phyloP scores from a whole-genome alignment of 1,284 basidiomycete genomes.

The Fomitopsis betulina region DNA sequence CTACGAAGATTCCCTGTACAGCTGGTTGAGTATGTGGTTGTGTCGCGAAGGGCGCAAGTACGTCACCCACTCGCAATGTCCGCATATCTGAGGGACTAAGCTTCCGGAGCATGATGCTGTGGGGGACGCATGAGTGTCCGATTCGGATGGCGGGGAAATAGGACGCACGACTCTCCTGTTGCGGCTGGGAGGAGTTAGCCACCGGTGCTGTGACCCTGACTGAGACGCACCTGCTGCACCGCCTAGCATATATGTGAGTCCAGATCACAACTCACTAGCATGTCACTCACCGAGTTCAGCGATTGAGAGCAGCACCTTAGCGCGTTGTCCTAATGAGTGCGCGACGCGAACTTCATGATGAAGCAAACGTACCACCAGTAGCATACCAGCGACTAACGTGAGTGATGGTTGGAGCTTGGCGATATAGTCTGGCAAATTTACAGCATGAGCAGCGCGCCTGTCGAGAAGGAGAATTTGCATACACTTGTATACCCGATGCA shows the following conservation, averaged over 20 bases:
- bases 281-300: background rate
- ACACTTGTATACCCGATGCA: background rate
- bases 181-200: background rate
- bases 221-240: background rate
- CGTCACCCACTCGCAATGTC: background rate
- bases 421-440: background rate
- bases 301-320: background rate
- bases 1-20: constrained; percentile 4
- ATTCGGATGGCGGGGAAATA: background rate
- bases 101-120: background rate
- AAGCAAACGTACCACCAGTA: background rate
- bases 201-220: background rate
- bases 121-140: background rate
- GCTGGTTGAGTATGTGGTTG: too few relatives aligned
- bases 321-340: too few relatives aligned
- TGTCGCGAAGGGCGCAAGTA: too few relatives aligned
- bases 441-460: too few relatives aligned
- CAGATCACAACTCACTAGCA: background rate
- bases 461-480: background rate
- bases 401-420: background rate
- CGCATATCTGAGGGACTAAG: too few relatives aligned
- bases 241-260: background rate
- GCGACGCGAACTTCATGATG: background rate
- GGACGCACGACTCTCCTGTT: background rate
- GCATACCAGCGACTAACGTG: background rate